Evolutionary conservation across 1,284 basidiomycete species (phyloP).

Genomic region (Wallemia hederae): DNA sequence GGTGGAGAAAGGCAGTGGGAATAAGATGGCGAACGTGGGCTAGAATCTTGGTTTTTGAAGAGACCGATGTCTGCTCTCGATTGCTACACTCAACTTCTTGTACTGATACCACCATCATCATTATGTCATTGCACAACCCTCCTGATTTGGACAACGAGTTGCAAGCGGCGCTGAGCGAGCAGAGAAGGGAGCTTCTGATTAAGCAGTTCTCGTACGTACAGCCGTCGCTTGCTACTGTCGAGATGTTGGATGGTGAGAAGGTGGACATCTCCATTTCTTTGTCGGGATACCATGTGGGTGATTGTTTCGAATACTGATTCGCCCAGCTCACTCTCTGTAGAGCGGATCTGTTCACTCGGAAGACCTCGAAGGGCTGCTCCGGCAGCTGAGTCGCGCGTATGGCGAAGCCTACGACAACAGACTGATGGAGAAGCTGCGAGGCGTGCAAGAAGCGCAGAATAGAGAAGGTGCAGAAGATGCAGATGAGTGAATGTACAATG

Average conservation of each 20-base stretch:
- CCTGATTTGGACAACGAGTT: not conserved
- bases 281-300: not conserved
- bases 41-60: too few species aligned
- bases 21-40: constrained; percentile 32
- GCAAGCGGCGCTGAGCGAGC: not conserved
- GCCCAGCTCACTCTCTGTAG: not conserved
- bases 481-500: not conserved
- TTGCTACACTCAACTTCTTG: too few species aligned
- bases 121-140: not conserved
- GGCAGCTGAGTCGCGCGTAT: not conserved
- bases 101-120: not conserved
- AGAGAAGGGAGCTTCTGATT: not conserved
- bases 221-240: not conserved
- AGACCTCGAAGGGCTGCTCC: not conserved
- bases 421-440: not conserved
- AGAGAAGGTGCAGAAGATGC: too few species aligned
- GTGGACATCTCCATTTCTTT: not conserved
- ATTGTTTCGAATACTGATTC: too few species aligned
- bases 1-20: constrained; percentile 56
- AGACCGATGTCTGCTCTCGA: too few species aligned
- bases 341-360: not conserved
- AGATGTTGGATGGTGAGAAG: not conserved
- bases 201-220: not conserved
- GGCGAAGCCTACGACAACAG: not conserved
- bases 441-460: too few species aligned